Percentiles rank a stretch among this genome's conserved stretches.
Evolutionary conservation across 805 yeast species (phyloP).

Genomic region (Wickerhamiella allomyrinae): DNA sequence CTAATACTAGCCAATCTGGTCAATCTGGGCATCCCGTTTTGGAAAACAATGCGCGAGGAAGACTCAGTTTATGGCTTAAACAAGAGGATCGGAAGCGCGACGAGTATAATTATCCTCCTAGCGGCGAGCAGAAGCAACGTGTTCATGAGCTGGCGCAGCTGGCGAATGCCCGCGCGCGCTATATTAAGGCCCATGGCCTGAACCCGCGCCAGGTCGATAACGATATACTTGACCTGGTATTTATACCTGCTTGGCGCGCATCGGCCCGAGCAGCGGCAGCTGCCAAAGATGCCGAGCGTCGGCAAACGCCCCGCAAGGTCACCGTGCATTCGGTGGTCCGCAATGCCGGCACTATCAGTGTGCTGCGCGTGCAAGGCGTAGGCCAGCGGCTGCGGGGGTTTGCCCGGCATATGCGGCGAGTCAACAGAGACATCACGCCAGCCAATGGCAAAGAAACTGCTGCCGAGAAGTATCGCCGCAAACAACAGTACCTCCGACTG

Average conservation of each 20-base stretch:
- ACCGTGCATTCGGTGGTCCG: constrained; percentile 10
- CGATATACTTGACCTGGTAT: constrained; percentile 10
- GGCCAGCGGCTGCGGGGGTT: constrained; percentile 10
- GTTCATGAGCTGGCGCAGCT: constrained; percentile 4
- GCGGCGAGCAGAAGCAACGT: not conserved
- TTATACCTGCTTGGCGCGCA: constrained; percentile 10
- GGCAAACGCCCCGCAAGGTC: constrained; percentile 11
- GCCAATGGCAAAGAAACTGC: constrained; percentile 1
- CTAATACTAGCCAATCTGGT: not conserved
- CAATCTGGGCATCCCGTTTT: no score
- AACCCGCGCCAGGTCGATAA: not conserved
- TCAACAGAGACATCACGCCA: constrained; percentile 3
- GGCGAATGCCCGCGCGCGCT: not conserved
- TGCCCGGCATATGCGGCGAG: constrained; percentile 7
- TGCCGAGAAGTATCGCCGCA: not conserved
- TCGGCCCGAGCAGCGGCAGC: not conserved
- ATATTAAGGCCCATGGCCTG: not conserved
- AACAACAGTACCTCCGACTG: constrained; percentile 1
- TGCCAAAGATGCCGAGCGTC: not conserved
- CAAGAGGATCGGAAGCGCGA: constrained; percentile 14
- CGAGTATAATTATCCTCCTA: constrained; percentile 10
- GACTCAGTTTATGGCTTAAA: constrained; percentile 9
- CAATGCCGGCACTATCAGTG: constrained; percentile 8
- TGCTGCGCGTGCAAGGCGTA: constrained; percentile 14
- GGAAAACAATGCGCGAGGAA: not conserved